Conservation (phyloP, 129 eudicot species). For the Flaveria bidentis region DNA sequence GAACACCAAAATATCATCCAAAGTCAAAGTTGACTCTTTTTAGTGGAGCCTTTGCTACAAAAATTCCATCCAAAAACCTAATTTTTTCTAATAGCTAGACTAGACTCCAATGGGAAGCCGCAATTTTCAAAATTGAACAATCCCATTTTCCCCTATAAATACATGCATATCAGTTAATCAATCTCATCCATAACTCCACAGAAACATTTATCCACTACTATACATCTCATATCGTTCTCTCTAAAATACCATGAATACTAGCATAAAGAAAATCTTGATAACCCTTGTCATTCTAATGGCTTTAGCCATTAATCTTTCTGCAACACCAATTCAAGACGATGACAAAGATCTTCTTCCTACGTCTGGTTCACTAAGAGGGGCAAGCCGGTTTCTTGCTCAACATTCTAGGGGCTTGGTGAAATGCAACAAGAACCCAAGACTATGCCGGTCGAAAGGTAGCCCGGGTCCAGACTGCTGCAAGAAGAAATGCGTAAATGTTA, state of each 20-base stretch:
- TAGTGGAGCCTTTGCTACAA: conserved; percentile 34
- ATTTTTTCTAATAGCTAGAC: conserved; percentile 1
- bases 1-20: conserved; percentile 17
- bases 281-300: conserved; percentile 37
- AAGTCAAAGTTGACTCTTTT: conserved; percentile 29
- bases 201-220: background rate
- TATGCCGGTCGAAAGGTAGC: conserved; percentile 63
- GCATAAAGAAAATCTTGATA: conserved; percentile 18
- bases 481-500: conserved; percentile 62
- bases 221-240: conserved; percentile 10
- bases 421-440: conserved; percentile 60
- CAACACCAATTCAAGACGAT: conserved; percentile 26
- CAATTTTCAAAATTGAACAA: conserved; percentile 2
- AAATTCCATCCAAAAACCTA: conserved; percentile 39
- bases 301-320: conserved; percentile 32
- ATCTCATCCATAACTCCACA: background rate
- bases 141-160: conserved; percentile 27
- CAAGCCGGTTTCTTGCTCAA: conserved; percentile 43
- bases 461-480: conserved; percentile 63
- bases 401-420: conserved; percentile 28
- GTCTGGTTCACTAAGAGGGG: conserved; percentile 40
- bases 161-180: background rate
- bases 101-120: conserved; percentile 2
- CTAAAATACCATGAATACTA: conserved; percentile 15
- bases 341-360: conserved; percentile 31